Conservation (phyloP, 768 basidiomycete genomes). For the Auriculariales sp. region DNA sequence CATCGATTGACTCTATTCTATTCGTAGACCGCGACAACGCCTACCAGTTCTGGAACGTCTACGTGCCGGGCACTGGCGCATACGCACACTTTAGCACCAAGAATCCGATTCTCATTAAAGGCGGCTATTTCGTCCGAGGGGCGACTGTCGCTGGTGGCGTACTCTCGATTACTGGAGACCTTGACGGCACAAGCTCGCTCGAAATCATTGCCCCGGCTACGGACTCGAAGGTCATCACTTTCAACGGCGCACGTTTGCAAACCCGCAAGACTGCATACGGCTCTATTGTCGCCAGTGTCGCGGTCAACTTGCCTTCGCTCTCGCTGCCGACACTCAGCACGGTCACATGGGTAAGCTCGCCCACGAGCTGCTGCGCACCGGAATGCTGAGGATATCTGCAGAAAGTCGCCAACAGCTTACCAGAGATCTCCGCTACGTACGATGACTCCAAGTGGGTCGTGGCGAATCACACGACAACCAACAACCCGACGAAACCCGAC, state of each 20-base stretch:
- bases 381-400: conserved; percentile 4
- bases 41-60: not conserved
- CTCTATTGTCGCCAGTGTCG: conserved; percentile 5
- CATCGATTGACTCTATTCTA: not conserved
- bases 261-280: conserved; percentile 17
- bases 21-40: not conserved
- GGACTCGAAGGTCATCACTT: conserved; percentile 20
- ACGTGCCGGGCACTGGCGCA: not conserved
- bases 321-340: conserved; percentile 19
- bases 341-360: not conserved
- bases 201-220: conserved; percentile 27
- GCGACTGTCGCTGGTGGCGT: conserved; percentile 8
- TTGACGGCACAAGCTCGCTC: conserved; percentile 31
- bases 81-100: conserved; percentile 6
- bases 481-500: conserved; percentile 55
- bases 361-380: not conserved
- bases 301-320: conserved; percentile 14
- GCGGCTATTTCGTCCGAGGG: conserved; percentile 19
- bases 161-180: conserved; percentile 23
- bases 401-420: conserved; percentile 64
- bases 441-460: conserved; percentile 50
- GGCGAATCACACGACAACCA: conserved; percentile 65
- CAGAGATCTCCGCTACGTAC: conserved; percentile 45
- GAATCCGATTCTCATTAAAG: conserved; percentile 12
- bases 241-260: conserved; percentile 23